A percentile compares a stretch with the other conserved stretches of the same genome.
These are phyloP conservation scores for Harringtonia lauricola DNA, from an alignment of 2,329 filamentous ascomycete species.

Conservation along the genomic window DNA sequence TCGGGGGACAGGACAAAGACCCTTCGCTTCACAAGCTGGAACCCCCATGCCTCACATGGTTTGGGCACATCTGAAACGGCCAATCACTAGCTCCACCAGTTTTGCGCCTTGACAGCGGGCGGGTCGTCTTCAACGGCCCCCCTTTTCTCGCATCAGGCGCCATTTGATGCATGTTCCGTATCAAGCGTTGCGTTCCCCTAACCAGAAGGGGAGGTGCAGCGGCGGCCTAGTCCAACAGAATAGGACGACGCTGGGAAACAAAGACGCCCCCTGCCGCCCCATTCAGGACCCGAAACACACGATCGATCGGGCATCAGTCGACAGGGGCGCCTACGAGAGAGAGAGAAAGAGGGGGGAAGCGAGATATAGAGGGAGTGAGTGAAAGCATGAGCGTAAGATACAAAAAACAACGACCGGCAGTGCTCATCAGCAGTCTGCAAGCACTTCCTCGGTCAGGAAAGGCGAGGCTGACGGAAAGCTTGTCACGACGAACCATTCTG, in stretches of 20 bases:
- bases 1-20: no score
- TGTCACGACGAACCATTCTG: no score
- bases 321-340: background rate
- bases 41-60: background rate
- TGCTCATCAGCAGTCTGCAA: no score
- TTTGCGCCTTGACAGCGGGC: constrained; percentile 6
- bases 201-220: background rate
- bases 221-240: no score
- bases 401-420: no score
- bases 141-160: constrained; percentile 5
- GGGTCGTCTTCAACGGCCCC: background rate
- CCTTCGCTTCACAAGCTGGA: no score
- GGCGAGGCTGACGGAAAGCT: no score
- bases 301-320: constrained; percentile 7
- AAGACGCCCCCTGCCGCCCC: constrained; percentile 4
- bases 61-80: constrained; percentile 7
- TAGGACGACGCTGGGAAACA: background rate
- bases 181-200: constrained; percentile 5
- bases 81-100: constrained; percentile 14
- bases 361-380: background rate
- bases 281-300: constrained; percentile 10
- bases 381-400: background rate
- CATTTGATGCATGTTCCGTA: constrained; percentile 9
- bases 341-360: background rate
- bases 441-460: no score